phyloP scores from a whole-genome alignment of 176 grass and related monocot genomes.

The Triticum timopheevii region DNA sequence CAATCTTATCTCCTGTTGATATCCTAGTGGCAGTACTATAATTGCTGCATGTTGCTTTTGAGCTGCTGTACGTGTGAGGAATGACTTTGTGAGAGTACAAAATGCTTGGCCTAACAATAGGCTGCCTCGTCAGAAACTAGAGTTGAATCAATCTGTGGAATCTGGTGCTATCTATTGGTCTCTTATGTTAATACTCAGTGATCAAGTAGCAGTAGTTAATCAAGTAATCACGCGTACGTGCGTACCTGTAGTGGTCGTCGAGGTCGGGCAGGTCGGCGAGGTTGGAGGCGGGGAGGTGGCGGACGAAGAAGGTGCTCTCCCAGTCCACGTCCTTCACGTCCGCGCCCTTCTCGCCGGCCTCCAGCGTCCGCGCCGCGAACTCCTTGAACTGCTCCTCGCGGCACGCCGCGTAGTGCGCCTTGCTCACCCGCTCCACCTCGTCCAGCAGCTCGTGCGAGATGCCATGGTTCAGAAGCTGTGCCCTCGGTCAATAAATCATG shows the following conservation, averaged over 20 bases:
- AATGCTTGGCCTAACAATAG: constrained; percentile 12
- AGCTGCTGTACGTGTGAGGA: background rate
- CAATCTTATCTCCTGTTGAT: background rate
- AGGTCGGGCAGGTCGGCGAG: constrained; percentile 59
- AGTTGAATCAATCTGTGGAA: background rate
- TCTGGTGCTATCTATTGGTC: background rate
- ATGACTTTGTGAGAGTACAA: background rate
- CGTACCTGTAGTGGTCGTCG: constrained; percentile 73
- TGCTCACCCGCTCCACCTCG: constrained; percentile 82
- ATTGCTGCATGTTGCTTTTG: background rate
- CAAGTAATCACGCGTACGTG: background rate
- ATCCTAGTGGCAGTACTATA: background rate
- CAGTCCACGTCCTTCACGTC: constrained; percentile 67
- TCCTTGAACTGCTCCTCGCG: constrained; percentile 60
- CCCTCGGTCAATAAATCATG: background rate
- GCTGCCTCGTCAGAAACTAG: background rate
- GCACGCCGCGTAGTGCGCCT: constrained; percentile 66
- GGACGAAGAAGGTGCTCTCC: constrained; percentile 95
- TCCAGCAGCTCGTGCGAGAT: constrained; percentile 86
- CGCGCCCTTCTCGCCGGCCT: constrained; percentile 42
- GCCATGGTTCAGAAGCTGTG: constrained; percentile 82
- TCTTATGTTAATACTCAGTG: background rate
- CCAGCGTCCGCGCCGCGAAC: constrained; percentile 56
- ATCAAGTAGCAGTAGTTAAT: background rate
- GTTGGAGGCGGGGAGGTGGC: constrained; percentile 76